Percentiles rank a stretch among this genome's conserved stretches.
These are phyloP conservation scores for Cladosporium sphaerospermum DNA, from an alignment of 2,329 filamentous ascomycete species.

Conservation along the genomic window DNA sequence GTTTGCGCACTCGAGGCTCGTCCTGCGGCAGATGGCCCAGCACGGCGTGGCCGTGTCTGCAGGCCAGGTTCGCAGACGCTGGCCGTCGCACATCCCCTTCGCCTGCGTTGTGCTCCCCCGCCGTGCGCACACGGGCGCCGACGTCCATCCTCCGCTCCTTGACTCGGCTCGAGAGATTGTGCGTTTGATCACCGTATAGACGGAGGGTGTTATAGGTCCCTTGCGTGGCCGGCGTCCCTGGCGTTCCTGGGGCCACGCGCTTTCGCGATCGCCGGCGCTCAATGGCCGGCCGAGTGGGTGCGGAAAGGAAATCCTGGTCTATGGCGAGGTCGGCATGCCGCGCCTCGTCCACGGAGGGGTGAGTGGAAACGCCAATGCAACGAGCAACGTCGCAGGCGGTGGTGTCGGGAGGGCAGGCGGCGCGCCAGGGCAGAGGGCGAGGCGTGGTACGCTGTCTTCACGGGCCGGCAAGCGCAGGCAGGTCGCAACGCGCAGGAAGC, in stretches of 20 bases:
- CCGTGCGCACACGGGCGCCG: slow-evolving; percentile 5
- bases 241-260: not conserved
- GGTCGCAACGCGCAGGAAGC: not conserved
- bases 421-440: not conserved
- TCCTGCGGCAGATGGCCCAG: slow-evolving; percentile 2
- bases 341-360: not conserved
- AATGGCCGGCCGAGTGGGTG: not conserved
- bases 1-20: slow-evolving; percentile 5
- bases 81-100: not conserved
- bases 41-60: slow-evolving; percentile 1
- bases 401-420: not conserved
- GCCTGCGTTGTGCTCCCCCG: not conserved
- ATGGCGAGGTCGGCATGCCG: not conserved
- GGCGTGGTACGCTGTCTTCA: not conserved
- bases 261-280: not conserved
- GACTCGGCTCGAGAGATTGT: not conserved
- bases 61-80: not conserved
- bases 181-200: slow-evolving; percentile 8
- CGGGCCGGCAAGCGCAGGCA: not conserved
- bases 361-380: not conserved
- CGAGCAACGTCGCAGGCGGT: not conserved
- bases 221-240: not conserved
- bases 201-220: slow-evolving; percentile 9
- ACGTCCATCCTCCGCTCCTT: slow-evolving; percentile 8
- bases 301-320: not conserved